phyloP scores from a whole-genome alignment of 345 rosid genomes.

The Crucihimalaya himalaica region DNA sequence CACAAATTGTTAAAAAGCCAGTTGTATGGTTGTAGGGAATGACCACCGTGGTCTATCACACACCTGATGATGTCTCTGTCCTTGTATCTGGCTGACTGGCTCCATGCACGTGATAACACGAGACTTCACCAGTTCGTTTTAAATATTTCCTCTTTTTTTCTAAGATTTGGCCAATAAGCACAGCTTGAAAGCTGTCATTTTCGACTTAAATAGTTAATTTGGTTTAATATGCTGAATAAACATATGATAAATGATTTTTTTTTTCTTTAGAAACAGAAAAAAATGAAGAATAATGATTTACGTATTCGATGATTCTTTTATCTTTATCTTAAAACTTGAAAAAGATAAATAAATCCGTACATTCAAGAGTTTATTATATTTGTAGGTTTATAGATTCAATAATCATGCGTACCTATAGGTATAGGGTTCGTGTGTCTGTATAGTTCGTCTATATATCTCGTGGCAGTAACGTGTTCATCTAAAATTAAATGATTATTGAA shows the following conservation, averaged over 20 bases:
- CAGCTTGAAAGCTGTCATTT: slow-evolving; percentile 11
- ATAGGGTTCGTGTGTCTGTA: neutral
- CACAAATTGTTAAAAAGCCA: too few relatives aligned
- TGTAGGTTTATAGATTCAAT: neutral
- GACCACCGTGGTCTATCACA: slow-evolving; percentile 26
- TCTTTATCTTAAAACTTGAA: neutral
- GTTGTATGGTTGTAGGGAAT: slow-evolving; percentile 16
- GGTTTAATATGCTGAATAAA: neutral
- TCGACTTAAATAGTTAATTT: neutral
- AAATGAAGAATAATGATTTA: neutral
- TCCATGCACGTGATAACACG: slow-evolving; percentile 33
- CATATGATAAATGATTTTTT: neutral
- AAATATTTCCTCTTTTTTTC: neutral
- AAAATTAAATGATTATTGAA: neutral
- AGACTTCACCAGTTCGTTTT: slow-evolving; percentile 21
- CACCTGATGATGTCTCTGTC: slow-evolving; percentile 27
- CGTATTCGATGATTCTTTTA: neutral
- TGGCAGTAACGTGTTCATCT: neutral
- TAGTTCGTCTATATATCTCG: neutral
- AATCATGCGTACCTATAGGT: neutral
- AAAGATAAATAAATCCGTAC: too few relatives aligned
- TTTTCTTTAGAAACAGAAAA: neutral
- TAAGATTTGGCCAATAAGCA: slow-evolving; percentile 9
- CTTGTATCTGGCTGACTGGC: slow-evolving; percentile 7
- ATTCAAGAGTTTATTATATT: neutral